Evolutionary conservation across 257 asterid species (phyloP), one percentile per base, ranked within the genome.

Genomic region (Perilla frutescens): DNA sequence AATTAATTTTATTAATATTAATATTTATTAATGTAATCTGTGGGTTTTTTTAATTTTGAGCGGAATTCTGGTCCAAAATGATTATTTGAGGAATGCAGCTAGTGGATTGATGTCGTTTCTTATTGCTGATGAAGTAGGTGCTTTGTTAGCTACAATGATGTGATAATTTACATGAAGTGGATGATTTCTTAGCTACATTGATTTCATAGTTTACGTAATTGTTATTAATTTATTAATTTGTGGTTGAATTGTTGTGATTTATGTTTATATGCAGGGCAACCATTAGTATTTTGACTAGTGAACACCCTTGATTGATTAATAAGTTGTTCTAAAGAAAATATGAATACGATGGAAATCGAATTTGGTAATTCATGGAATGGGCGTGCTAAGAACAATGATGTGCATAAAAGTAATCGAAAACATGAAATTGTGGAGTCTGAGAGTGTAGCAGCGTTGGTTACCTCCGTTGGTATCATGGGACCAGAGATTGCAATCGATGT

Each of bases 241-340:
- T 4, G n/a, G 31, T 32, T 4, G 34, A 5, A 26, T 31, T 6
- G 45, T 65, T 11, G 39, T 74, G 63, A 56, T 37, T 61, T 29
- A 32, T 68, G 49, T 67, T 41, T 44, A 45, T 79, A 59, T 71
- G 71, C 84, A 89, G 90, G 89, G 88, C 11, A 80, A 85, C 90
- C 72, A 85, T 74, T 66, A 84, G 96, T 44, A 77, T 80, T 86
- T 89, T 86, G 34, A 80, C 83, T 2, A 71, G 74, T 13, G 89
- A 84, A 77, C 85, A 82, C 91, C 13, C 49, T 44, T 80, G 62
- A 87, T 83, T 37, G 85, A 76, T n/a, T 20, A 34, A 4, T 20
- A 20, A 20, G 26, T 20, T 20, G 40, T 62, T 73, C 78, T 6
- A 72, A 80, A 63, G 55, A 48, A 60, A 85, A 43, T 0, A 81